Evolutionary conservation across 805 yeast species (phyloP).

Genomic region (Ascoidea rubescens): DNA sequence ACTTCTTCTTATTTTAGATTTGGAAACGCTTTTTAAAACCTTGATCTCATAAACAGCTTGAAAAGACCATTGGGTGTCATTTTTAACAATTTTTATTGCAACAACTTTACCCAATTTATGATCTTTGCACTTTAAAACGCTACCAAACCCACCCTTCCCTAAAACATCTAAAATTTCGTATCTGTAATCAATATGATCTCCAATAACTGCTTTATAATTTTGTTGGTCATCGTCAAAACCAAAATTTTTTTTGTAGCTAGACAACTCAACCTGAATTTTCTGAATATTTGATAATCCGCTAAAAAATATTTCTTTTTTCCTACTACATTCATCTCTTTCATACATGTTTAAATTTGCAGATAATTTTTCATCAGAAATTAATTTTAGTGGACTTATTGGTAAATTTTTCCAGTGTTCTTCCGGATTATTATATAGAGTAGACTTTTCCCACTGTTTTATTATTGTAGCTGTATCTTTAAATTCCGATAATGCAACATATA

Average conservation of each 20-base stretch:
- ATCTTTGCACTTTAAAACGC: conserved; percentile 56
- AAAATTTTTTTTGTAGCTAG: conserved; percentile 32
- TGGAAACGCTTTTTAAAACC: conserved; percentile 37
- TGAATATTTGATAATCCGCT: conserved; percentile 22
- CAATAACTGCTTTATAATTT: conserved; percentile 37
- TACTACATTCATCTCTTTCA: conserved; percentile 47
- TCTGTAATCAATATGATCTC: conserved; percentile 68
- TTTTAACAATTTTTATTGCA: conserved; percentile 70
- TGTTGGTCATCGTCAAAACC: conserved; percentile 64
- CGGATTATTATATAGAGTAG: neutral
- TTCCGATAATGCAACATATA: no score
- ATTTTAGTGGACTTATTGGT: neutral
- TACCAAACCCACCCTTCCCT: conserved; percentile 79
- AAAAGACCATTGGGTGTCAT: conserved; percentile 56
- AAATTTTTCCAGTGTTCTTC: neutral
- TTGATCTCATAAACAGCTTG: conserved; percentile 73
- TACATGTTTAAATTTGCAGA: conserved; percentile 27
- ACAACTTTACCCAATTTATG: conserved; percentile 41
- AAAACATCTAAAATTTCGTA: conserved; percentile 45
- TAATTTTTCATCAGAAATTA: neutral
- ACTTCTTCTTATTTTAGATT: no score
- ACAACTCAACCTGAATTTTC: conserved; percentile 5
- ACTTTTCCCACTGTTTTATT: neutral
- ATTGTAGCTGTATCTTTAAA: neutral
- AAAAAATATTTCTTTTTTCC: conserved; percentile 35